A percentile compares a stretch with the other conserved stretches of the same genome.
These are phyloP conservation scores for Trametes sanguinea DNA, from an alignment of 768 basidiomycete species.

Conservation along the genomic window DNA sequence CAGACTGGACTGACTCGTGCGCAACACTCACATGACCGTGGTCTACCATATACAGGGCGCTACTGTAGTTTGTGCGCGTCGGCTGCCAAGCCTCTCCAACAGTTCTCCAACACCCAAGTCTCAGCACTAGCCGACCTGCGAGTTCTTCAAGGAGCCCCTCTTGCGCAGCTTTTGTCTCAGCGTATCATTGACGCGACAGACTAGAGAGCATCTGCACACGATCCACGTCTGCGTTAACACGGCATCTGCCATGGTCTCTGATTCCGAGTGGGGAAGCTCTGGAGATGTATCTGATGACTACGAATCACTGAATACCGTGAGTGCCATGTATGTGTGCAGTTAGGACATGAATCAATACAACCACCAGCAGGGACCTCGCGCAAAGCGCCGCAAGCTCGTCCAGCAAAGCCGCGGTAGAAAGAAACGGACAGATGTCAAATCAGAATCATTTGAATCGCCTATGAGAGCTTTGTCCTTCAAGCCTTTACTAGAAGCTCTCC, in stretches of 20 bases:
- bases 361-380: not conserved
- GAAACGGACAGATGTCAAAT: not conserved
- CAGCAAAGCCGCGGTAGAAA: not conserved
- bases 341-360: not conserved
- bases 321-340: not conserved
- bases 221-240: too few relatives aligned
- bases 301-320: not conserved
- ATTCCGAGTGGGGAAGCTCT: conserved; percentile 16
- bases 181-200: too few relatives aligned
- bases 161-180: too few relatives aligned
- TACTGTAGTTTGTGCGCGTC: too few relatives aligned
- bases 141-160: too few relatives aligned
- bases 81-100: too few relatives aligned
- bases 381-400: conserved; percentile 14
- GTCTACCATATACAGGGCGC: too few relatives aligned
- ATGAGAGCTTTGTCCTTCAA: not conserved
- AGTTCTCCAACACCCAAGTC: too few relatives aligned
- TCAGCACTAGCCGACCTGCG: too few relatives aligned
- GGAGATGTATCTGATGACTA: conserved; percentile 1
- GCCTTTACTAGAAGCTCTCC: conserved; percentile 10
- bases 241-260: not conserved
- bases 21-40: too few relatives aligned
- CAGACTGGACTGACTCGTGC: too few relatives aligned
- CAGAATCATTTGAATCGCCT: not conserved
- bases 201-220: not conserved